A percentile compares a stretch with the other conserved stretches of the same genome.
phyloP scores from a whole-genome alignment of 306 rosid species.

The Gastrolobium bilobum region DNA sequence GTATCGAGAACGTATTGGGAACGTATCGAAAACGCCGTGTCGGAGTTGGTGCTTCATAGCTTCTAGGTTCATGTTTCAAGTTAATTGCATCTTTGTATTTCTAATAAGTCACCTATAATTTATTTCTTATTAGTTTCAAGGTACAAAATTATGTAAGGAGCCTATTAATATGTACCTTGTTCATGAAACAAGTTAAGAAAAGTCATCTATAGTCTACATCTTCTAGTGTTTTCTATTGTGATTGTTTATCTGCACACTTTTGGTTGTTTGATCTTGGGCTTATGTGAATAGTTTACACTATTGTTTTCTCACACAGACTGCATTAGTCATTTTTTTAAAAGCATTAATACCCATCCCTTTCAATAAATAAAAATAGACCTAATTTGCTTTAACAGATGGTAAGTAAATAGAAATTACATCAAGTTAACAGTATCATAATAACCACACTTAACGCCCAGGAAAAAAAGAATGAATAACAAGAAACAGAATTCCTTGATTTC shows the following conservation, averaged over 20 bases:
- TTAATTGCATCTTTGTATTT: slow-evolving; percentile 7
- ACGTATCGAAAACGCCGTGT: too few species aligned
- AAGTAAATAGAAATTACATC: slow-evolving; percentile 12
- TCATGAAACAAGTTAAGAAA: neutral
- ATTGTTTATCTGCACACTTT: neutral
- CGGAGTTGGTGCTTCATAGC: too few species aligned
- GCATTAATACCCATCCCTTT: neutral
- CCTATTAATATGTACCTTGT: neutral
- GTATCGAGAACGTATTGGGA: too few species aligned
- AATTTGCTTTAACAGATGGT: neutral
- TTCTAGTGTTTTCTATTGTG: neutral
- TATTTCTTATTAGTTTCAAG: neutral
- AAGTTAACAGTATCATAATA: slow-evolving; percentile 20
- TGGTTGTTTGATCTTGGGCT: neutral
- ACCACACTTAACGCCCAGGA: neutral
- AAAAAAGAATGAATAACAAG: slow-evolving; percentile 15
- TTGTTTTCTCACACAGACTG: neutral
- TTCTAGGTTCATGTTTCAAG: slow-evolving; percentile 16
- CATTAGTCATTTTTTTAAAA: neutral
- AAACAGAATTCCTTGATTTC: slow-evolving; percentile 3
- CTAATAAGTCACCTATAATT: neutral
- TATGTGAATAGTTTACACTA: neutral
- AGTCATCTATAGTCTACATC: neutral
- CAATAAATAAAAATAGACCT: slow-evolving; percentile 4
- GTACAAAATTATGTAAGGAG: slow-evolving; percentile 23